Conservation (phyloP, 257 asterid genomes). For the Echium plantagineum region DNA sequence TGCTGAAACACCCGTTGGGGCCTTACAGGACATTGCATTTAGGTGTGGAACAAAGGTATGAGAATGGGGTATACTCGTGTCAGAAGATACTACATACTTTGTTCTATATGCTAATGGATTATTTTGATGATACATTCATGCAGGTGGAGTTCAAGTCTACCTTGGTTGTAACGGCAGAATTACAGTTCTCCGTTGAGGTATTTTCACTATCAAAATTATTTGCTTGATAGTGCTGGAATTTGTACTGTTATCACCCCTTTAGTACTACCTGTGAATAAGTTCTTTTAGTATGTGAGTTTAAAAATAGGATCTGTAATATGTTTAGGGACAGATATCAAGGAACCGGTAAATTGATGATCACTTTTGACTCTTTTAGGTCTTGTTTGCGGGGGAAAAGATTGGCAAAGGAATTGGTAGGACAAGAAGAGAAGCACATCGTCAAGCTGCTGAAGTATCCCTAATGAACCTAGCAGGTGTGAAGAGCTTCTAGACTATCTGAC, state of each 20-base stretch:
- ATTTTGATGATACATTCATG: conserved; percentile 11
- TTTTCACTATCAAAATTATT: background rate
- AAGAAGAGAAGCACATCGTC: conserved; percentile 79
- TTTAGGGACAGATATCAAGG: conserved; percentile 1
- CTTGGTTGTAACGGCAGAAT: conserved; percentile 35
- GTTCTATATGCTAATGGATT: background rate
- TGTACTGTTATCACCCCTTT: background rate
- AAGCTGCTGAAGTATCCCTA: conserved; percentile 80
- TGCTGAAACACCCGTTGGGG: conserved; percentile 52
- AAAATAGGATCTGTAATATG: background rate
- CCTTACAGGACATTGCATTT: conserved; percentile 68
- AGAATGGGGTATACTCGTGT: background rate
- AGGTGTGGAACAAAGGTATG: conserved; percentile 88
- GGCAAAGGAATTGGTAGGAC: conserved; percentile 85
- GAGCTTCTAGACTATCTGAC: background rate
- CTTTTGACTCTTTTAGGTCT: conserved; percentile 44
- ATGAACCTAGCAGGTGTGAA: conserved; percentile 68
- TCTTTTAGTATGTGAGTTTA: background rate
- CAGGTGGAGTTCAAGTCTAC: conserved; percentile 75
- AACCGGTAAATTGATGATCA: conserved; percentile 10
- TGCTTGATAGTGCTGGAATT: background rate
- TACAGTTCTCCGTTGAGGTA: conserved; percentile 77
- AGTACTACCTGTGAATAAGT: background rate
- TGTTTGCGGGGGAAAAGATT: conserved; percentile 78
- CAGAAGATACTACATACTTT: background rate